A percentile compares a stretch with the other conserved stretches of the same genome.
phyloP scores from a whole-genome alignment of 2,329 filamentous ascomycete genomes.

The Colletotrichum godetiae region DNA sequence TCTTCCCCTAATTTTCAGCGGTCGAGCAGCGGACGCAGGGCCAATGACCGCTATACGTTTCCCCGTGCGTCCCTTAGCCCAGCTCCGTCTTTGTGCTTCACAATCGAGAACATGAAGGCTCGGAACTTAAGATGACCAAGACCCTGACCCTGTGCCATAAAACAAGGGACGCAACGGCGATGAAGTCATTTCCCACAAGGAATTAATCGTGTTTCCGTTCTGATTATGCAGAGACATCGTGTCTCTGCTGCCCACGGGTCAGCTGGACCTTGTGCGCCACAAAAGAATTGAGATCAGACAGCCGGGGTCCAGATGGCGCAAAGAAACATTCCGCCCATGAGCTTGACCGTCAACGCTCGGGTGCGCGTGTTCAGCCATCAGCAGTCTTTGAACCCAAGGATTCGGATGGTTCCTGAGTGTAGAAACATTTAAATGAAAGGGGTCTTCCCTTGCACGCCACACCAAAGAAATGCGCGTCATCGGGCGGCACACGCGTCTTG shows the following conservation, averaged over 20 bases:
- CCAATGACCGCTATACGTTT: neutral
- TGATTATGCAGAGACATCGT: neutral
- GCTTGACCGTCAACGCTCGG: neutral
- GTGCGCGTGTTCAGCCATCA: neutral
- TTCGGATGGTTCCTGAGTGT: neutral
- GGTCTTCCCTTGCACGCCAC: neutral
- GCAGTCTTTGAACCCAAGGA: neutral
- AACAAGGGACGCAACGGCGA: neutral
- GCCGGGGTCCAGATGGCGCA: neutral
- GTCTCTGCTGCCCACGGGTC: neutral
- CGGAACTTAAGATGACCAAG: neutral
- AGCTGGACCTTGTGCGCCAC: neutral
- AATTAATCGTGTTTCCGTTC: neutral
- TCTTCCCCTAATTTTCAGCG: neutral
- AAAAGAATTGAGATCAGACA: neutral
- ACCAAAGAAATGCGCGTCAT: neutral
- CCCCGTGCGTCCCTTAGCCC: no score
- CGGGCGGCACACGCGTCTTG: neutral
- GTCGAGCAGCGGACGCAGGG: no score
- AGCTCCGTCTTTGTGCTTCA: no score
- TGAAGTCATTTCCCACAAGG: neutral
- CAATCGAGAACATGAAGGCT: no score
- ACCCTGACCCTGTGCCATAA: neutral
- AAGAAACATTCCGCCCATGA: neutral
- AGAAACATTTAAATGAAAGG: neutral